Conservation (phyloP, 805 yeast genomes). For the Nakazawaea molendinolei region DNA sequence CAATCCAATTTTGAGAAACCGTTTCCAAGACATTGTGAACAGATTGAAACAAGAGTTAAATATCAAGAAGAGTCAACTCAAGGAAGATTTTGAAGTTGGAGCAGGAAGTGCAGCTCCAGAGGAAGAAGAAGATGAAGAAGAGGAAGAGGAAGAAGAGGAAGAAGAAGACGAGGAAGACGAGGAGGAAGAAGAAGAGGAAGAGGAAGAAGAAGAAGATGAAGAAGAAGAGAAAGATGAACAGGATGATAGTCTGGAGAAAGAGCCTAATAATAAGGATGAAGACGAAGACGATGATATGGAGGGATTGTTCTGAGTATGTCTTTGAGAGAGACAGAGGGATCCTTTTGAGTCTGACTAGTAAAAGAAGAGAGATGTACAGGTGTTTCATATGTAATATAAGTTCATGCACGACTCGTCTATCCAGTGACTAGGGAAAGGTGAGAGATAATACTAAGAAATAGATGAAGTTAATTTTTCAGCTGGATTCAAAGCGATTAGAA, state of each 20-base stretch:
- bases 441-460: no score
- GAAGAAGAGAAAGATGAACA: slow-evolving; percentile 16
- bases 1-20: slow-evolving; percentile 79
- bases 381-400: no score
- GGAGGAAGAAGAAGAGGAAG: slow-evolving; percentile 27
- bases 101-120: slow-evolving; percentile 25
- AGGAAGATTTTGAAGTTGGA: slow-evolving; percentile 21
- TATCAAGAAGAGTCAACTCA: slow-evolving; percentile 64
- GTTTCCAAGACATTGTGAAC: slow-evolving; percentile 75
- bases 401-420: no score
- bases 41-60: slow-evolving; percentile 79
- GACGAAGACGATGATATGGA: slow-evolving; percentile 27
- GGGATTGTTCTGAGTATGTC: slow-evolving; percentile 21
- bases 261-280: slow-evolving; percentile 15
- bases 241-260: slow-evolving; percentile 19
- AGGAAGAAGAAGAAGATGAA: slow-evolving; percentile 28
- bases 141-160: slow-evolving; percentile 24
- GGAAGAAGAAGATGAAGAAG: slow-evolving; percentile 23
- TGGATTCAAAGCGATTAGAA: no score
- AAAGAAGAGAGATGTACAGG: slow-evolving; percentile 3
- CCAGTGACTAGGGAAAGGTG: no score
- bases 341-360: slow-evolving; percentile 9
- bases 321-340: no score
- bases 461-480: no score
- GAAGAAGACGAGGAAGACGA: slow-evolving; percentile 27